phyloP scores from a whole-genome alignment of 495 filamentous ascomycete genomes.

The Penicillium chermesinum region DNA sequence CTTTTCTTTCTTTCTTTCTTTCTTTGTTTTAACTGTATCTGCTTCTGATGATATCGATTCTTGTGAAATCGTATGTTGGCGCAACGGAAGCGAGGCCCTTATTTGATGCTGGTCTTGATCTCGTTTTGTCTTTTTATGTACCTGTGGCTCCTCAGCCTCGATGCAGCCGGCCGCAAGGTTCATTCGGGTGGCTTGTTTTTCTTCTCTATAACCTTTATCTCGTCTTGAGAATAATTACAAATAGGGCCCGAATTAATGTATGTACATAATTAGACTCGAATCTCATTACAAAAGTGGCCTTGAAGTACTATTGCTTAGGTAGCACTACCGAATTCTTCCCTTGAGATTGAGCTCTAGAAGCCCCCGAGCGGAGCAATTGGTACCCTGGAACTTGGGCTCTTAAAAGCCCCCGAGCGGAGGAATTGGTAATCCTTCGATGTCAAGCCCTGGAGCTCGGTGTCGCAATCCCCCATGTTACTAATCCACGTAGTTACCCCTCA shows the following conservation, averaged over 20 bases:
- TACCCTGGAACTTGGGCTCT: no score
- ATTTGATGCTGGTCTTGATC: constrained; percentile 14
- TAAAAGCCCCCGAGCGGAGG: background rate
- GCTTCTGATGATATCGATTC: constrained; percentile 8
- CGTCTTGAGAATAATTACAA: constrained; percentile 17
- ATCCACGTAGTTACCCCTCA: constrained; percentile 17
- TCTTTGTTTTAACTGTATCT: no score
- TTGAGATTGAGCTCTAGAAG: no score
- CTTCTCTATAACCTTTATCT: no score
- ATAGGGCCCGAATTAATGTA: constrained; percentile 27
- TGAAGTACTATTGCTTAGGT: constrained; percentile 5
- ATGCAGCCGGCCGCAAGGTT: constrained; percentile 7
- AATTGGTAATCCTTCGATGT: constrained; percentile 1
- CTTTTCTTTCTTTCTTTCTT: constrained; percentile 9
- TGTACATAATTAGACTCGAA: constrained; percentile 31
- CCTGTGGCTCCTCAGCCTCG: constrained; percentile 7
- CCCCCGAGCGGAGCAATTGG: no score
- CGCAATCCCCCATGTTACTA: constrained; percentile 24
- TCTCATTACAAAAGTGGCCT: constrained; percentile 19
- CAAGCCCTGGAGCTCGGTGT: constrained; percentile 11
- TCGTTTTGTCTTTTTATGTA: constrained; percentile 23
- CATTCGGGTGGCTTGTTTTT: constrained; percentile 7
- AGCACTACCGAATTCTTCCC: no score
- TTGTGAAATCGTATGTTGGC: constrained; percentile 23
- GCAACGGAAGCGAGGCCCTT: constrained; percentile 17